Conservation (phyloP, 768 basidiomycete species). For the Boletus edulis region DNA sequence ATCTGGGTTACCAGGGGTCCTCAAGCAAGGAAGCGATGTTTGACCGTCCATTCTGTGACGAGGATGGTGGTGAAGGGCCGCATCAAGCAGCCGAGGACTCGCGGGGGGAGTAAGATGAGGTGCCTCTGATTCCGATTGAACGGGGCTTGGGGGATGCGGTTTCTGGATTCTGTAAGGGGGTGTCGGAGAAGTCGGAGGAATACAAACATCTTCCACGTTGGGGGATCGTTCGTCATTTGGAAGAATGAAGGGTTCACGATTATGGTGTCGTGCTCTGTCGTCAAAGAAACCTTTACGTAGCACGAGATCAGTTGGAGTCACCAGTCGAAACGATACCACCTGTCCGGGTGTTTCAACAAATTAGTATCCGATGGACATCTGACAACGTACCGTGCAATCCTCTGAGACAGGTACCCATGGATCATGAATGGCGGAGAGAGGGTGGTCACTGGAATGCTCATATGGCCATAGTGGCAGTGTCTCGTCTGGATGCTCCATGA, state of each 20-base stretch:
- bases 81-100: not conserved
- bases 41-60: constrained; percentile 42
- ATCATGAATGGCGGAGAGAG: constrained; percentile 16
- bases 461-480: constrained; percentile 34
- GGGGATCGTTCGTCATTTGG: constrained; percentile 7
- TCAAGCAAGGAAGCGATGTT: constrained; percentile 32
- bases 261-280: not conserved
- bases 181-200: constrained; percentile 22
- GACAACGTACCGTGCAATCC: constrained; percentile 14
- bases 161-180: constrained; percentile 20
- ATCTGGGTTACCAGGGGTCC: constrained; percentile 35
- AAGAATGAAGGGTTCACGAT: constrained; percentile 7
- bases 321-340: constrained; percentile 15
- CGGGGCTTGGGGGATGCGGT: not conserved
- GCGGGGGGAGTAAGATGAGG: not conserved
- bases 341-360: constrained; percentile 10
- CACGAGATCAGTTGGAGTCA: constrained; percentile 20
- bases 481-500: constrained; percentile 48
- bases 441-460: constrained; percentile 1
- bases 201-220: not conserved
- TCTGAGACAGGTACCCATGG: constrained; percentile 20
- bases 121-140: not conserved
- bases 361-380: not conserved
- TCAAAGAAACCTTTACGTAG: constrained; percentile 6
- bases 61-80: constrained; percentile 21